Conservation (phyloP, 1,284 basidiomycete species). For the Tilletia caries region DNA sequence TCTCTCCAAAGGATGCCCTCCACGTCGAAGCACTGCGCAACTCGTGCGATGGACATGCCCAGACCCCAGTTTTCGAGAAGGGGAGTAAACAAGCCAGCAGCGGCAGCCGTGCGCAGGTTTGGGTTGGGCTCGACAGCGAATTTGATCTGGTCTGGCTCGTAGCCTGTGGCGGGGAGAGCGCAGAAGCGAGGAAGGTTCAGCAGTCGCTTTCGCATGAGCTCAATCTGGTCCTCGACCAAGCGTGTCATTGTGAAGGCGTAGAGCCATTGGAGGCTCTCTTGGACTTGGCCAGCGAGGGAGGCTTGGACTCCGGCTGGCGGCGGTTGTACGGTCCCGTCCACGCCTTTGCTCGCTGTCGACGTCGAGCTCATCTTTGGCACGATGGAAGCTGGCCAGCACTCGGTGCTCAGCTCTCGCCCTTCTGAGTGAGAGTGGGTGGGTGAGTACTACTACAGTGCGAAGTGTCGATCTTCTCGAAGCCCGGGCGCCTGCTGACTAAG, state of each 20-base stretch:
- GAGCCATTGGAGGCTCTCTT: background rate
- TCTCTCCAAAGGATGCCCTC: background rate
- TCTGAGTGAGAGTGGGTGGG: too few species aligned
- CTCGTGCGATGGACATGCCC: background rate
- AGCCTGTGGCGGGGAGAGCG: background rate
- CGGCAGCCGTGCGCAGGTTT: background rate
- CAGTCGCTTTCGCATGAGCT: background rate
- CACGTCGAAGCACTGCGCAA: conserved; percentile 7
- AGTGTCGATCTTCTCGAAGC: conserved; percentile 1
- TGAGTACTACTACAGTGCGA: too few species aligned
- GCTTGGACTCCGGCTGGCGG: too few species aligned
- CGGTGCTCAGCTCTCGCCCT: too few species aligned
- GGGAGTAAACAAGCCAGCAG: background rate
- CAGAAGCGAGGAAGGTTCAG: background rate
- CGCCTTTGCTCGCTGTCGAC: too few species aligned
- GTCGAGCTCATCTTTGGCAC: too few species aligned
- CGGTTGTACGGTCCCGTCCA: too few species aligned
- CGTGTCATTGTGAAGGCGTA: conserved; percentile 8
- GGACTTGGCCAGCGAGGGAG: background rate
- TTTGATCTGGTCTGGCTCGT: background rate
- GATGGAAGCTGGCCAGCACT: too few species aligned
- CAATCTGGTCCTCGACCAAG: background rate
- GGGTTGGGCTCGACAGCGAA: background rate
- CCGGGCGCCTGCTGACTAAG: background rate
- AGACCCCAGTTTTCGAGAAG: conserved; percentile 8